Conservation (phyloP, 164 flowering plant species). For the Aristolochia fimbriata region DNA sequence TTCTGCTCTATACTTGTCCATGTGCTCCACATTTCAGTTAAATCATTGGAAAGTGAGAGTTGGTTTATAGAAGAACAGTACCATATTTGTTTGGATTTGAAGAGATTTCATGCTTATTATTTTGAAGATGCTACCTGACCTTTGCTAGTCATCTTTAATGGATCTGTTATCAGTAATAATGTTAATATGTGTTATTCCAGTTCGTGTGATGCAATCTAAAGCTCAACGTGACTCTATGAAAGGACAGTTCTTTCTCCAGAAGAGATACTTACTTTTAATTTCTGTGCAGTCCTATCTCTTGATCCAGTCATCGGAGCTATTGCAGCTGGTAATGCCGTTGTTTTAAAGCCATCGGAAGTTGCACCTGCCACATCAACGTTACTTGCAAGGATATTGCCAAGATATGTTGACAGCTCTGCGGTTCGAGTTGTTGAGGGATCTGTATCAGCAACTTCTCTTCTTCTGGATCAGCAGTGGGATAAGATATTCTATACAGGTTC, state of each 20-base stretch:
- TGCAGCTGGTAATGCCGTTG: slow-evolving; percentile 82
- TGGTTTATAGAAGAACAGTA: too few relatives aligned
- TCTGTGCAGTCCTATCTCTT: slow-evolving; percentile 57
- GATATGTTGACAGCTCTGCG: slow-evolving; percentile 61
- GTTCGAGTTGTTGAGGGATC: slow-evolving; percentile 79
- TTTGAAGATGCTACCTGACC: too few relatives aligned
- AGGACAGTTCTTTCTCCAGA: background rate
- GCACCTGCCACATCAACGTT: slow-evolving; percentile 70
- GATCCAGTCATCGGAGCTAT: slow-evolving; percentile 91
- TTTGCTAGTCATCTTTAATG: too few relatives aligned
- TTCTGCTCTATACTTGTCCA: too few relatives aligned
- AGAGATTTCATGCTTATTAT: too few relatives aligned
- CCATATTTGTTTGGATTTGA: too few relatives aligned
- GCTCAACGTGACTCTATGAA: background rate
- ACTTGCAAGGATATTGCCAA: slow-evolving; percentile 37
- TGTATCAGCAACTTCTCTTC: slow-evolving; percentile 58
- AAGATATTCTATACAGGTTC: slow-evolving; percentile 88
- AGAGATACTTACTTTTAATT: too few relatives aligned
- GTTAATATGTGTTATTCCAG: too few relatives aligned
- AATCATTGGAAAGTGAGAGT: too few relatives aligned
- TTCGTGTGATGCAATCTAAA: too few relatives aligned
- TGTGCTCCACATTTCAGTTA: too few relatives aligned
- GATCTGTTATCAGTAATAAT: too few relatives aligned
- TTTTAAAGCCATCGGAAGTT: slow-evolving; percentile 86
- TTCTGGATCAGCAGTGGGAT: slow-evolving; percentile 89